phyloP scores from a whole-genome alignment of 306 rosid species.

The Canavalia gladiata region DNA sequence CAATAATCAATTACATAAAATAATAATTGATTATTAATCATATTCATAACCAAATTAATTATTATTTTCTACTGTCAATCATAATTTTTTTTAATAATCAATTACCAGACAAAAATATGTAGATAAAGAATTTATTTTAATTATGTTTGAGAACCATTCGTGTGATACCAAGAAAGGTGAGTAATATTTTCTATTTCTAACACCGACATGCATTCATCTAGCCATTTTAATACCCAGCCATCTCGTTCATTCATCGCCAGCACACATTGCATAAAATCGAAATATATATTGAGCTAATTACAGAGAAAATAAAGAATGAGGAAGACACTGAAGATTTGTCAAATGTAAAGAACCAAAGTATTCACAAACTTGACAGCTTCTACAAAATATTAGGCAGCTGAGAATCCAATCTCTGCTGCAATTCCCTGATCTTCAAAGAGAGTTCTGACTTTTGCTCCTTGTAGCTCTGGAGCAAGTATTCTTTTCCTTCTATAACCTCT shows the following conservation, averaged over 20 bases:
- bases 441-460: slow-evolving; percentile 92
- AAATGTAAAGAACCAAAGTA: slow-evolving; percentile 54
- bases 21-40: too few species aligned
- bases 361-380: slow-evolving; percentile 67
- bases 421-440: slow-evolving; percentile 73
- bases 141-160: too few species aligned
- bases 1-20: too few species aligned
- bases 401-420: slow-evolving; percentile 90
- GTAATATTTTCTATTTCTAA: slow-evolving; percentile 25
- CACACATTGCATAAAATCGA: slow-evolving; percentile 50
- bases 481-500: slow-evolving; percentile 92
- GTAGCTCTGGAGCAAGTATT: slow-evolving; percentile 85
- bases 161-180: neutral
- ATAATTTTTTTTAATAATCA: too few species aligned
- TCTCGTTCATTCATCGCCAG: slow-evolving; percentile 40
- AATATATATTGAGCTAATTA: slow-evolving; percentile 57
- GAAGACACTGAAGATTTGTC: slow-evolving; percentile 51
- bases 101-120: too few species aligned
- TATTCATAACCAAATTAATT: too few species aligned
- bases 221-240: slow-evolving; percentile 25
- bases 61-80: too few species aligned
- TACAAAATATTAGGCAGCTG: slow-evolving; percentile 96
- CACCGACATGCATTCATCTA: slow-evolving; percentile 44
- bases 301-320: slow-evolving; percentile 56
- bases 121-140: too few species aligned